A percentile compares a stretch with the other conserved stretches of the same genome.
Conservation (phyloP, 2,329 filamentous ascomycete species). For the Tolypocladium ovalisporum region DNA sequence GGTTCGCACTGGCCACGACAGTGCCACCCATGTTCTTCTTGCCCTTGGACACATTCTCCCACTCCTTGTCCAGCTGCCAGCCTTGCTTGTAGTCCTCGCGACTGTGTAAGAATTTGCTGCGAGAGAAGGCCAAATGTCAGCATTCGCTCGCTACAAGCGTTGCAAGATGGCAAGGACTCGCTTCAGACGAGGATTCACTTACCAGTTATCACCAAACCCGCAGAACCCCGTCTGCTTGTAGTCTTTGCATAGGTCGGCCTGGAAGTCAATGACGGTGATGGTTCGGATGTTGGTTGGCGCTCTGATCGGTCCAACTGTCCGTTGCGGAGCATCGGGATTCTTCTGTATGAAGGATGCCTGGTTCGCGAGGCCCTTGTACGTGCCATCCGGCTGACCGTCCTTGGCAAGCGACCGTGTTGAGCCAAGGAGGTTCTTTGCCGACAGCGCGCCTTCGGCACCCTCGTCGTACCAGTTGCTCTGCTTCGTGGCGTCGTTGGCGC, state of each 20-base stretch:
- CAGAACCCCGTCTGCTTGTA: conserved; percentile 63
- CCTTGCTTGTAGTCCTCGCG: conserved; percentile 77
- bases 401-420: conserved; percentile 34
- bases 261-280: conserved; percentile 82
- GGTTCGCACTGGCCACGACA: conserved; percentile 48
- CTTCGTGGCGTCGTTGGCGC: conserved; percentile 81
- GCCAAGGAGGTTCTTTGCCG: conserved; percentile 45
- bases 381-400: conserved; percentile 43
- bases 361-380: conserved; percentile 66
- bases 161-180: too few species aligned
- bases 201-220: conserved; percentile 31
- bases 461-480: conserved; percentile 84
- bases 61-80: conserved; percentile 91
- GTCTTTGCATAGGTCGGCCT: conserved; percentile 85
- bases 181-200: too few species aligned
- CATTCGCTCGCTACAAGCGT: too few species aligned
- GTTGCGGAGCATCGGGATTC: conserved; percentile 61
- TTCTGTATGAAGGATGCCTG: conserved; percentile 68
- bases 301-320: conserved; percentile 75
- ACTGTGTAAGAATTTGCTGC: conserved; percentile 60
- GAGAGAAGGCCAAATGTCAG: neutral
- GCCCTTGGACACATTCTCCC: conserved; percentile 74
- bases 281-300: conserved; percentile 82
- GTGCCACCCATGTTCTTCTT: conserved; percentile 53
- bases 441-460: conserved; percentile 35